These are phyloP conservation scores for Gastrodia elata DNA, from an alignment of 106 monocot genomes.

Conservation along the genomic window DNA sequence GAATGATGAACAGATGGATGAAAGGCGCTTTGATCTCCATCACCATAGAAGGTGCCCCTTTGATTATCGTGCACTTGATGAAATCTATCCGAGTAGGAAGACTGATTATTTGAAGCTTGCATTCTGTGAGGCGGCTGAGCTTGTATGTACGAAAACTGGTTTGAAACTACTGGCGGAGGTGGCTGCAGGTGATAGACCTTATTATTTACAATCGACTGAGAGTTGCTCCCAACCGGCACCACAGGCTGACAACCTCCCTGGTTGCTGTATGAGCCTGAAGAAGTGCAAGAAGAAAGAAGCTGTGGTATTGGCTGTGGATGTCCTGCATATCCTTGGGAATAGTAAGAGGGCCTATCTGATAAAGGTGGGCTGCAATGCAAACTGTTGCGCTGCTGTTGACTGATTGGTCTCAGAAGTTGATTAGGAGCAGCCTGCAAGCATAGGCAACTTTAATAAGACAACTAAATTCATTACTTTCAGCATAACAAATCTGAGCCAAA, in stretches of 20 bases:
- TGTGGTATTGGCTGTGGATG: slow-evolving; percentile 31
- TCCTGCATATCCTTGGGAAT: slow-evolving; percentile 34
- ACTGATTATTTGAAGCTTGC: slow-evolving; percentile 28
- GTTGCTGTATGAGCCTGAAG: slow-evolving; percentile 27
- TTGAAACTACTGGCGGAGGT: slow-evolving; percentile 52
- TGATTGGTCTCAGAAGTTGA: slow-evolving; percentile 15
- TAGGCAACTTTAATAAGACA: too few relatives aligned
- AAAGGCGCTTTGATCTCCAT: slow-evolving; percentile 39
- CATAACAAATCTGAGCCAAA: too few relatives aligned
- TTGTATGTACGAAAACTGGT: slow-evolving; percentile 71
- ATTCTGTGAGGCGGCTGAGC: slow-evolving; percentile 35
- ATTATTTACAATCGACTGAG: slow-evolving; percentile 19
- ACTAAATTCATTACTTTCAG: too few relatives aligned
- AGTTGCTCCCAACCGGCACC: slow-evolving; percentile 22
- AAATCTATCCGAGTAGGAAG: slow-evolving; percentile 27
- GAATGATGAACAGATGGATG: slow-evolving; percentile 28
- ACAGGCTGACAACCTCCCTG: slow-evolving; percentile 20
- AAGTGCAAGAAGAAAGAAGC: slow-evolving; percentile 22
- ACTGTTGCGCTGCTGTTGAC: slow-evolving; percentile 21
- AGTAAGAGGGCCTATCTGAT: slow-evolving; percentile 22
- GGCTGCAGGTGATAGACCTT: slow-evolving; percentile 55
- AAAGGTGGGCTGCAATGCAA: slow-evolving; percentile 9
- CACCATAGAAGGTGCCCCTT: slow-evolving; percentile 28
- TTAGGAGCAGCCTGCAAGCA: slow-evolving; percentile 42
- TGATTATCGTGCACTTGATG: slow-evolving; percentile 30